phyloP scores from a whole-genome alignment of 495 filamentous ascomycete genomes.

The Lentithecium fluviatile region DNA sequence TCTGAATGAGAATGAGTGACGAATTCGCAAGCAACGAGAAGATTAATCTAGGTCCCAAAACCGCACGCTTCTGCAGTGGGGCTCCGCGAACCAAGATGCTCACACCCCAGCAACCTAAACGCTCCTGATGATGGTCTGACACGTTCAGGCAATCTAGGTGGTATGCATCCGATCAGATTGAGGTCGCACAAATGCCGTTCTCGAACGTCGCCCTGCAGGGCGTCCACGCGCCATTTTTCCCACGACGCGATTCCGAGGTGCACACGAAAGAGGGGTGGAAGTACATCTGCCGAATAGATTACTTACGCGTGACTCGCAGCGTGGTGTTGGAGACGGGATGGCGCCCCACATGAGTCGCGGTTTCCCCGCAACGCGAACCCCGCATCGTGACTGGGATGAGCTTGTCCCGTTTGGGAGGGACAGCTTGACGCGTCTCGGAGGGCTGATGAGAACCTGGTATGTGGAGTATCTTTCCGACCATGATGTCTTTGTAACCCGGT shows the following conservation, averaged over 20 bases:
- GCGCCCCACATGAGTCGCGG: not conserved
- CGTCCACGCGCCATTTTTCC: not conserved
- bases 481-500: not conserved
- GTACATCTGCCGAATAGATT: constrained; percentile 32
- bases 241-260: not conserved
- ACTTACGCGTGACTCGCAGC: not conserved
- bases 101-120: not conserved
- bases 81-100: constrained; percentile 9
- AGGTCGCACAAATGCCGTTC: constrained; percentile 14
- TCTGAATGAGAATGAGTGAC: not conserved
- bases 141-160: constrained; percentile 14
- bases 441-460: no score
- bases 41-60: not conserved
- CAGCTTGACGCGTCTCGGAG: no score
- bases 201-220: not conserved
- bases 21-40: not conserved
- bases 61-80: constrained; percentile 17
- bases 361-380: constrained; percentile 3
- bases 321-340: not conserved
- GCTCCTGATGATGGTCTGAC: constrained; percentile 6
- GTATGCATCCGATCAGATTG: constrained; percentile 20
- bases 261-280: constrained; percentile 12
- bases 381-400: no score
- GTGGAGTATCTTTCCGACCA: no score
- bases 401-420: no score